phyloP scores from a whole-genome alignment of 306 rosid genomes.

The Argentina anserina region DNA sequence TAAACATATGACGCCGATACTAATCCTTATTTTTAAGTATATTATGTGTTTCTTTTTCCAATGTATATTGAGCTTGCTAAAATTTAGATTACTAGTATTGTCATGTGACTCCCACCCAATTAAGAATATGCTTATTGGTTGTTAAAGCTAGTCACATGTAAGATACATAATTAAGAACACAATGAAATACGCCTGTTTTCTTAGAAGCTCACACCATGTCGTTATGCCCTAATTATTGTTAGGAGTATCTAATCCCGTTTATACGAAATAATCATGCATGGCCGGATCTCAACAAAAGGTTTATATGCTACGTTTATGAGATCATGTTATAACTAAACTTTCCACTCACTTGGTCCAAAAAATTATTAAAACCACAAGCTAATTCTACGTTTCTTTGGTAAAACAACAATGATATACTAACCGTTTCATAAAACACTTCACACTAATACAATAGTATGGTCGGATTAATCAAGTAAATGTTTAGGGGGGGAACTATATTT shows the following conservation, averaged over 20 bases:
- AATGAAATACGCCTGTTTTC: not conserved
- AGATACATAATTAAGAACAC: not conserved
- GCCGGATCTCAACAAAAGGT: too few species aligned
- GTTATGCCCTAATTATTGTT: not conserved
- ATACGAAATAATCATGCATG: not conserved
- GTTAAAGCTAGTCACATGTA: not conserved
- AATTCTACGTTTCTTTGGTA: too few species aligned
- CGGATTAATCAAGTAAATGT: too few species aligned
- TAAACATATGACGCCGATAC: conserved; percentile 15
- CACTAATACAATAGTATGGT: too few species aligned
- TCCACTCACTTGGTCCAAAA: too few species aligned
- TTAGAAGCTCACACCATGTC: not conserved
- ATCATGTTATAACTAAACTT: too few species aligned
- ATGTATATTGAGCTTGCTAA: not conserved
- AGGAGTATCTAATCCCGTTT: not conserved
- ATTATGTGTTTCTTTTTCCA: not conserved
- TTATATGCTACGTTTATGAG: too few species aligned
- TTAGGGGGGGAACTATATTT: too few species aligned
- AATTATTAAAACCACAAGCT: too few species aligned
- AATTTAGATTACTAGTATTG: not conserved
- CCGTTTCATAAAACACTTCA: too few species aligned
- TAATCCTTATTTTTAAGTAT: not conserved
- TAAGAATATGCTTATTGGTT: not conserved
- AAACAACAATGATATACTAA: too few species aligned
- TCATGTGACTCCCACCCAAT: conserved; percentile 19